Conservation (phyloP, 192 early-diverging fungal genomes). For the Dissophora globulifera region DNA sequence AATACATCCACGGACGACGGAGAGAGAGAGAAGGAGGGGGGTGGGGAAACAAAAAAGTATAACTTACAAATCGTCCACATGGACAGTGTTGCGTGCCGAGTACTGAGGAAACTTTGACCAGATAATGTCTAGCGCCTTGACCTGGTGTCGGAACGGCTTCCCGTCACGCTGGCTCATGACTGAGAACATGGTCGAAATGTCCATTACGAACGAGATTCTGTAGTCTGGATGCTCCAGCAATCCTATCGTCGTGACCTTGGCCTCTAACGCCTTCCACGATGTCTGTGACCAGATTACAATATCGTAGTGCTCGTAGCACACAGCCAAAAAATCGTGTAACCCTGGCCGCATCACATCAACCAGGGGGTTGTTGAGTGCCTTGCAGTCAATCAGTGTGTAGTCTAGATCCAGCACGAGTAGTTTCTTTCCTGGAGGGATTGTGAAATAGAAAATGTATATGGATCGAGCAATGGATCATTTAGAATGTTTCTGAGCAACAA, state of each 20-base stretch:
- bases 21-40: no score
- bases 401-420: conserved; percentile 82
- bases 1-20: no score
- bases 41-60: no score
- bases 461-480: no score
- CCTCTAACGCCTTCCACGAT: conserved; percentile 73
- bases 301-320: conserved; percentile 75
- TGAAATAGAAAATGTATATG: no score
- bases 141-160: conserved; percentile 66
- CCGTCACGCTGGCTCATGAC: conserved; percentile 66
- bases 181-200: conserved; percentile 76
- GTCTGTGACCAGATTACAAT: conserved; percentile 86
- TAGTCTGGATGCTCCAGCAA: conserved; percentile 71
- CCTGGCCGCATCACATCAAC: conserved; percentile 72
- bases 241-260: conserved; percentile 80
- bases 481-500: no score
- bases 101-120: conserved; percentile 68
- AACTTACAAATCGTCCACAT: conserved; percentile 75
- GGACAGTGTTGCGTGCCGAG: conserved; percentile 66
- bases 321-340: conserved; percentile 70
- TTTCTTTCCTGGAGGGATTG: conserved; percentile 65
- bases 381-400: conserved; percentile 82
- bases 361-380: conserved; percentile 65
- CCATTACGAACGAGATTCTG: conserved; percentile 76
- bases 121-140: conserved; percentile 78